Base-by-base conservation (phyloP, 2,329 filamentous ascomycete species). In the Sporothrix pseudoabietina region DNA sequence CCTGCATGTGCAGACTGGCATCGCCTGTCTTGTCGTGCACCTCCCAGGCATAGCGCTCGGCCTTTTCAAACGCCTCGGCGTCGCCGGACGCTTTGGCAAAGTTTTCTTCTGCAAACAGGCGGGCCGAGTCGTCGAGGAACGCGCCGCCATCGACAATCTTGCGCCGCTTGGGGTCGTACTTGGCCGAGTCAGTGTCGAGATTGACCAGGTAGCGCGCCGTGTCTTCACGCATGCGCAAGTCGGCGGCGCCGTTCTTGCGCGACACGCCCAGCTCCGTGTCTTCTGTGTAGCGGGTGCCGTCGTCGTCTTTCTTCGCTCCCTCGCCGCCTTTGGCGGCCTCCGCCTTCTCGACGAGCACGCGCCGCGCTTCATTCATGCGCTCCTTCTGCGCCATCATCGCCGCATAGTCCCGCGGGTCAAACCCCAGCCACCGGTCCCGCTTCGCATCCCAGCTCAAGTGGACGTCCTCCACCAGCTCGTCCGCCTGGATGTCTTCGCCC, bases 351-450 rank as follows among this genome's bases (percentile, higher is more conserved):
- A 81, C 82, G 76, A 86, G 79, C 76, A 84, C 83, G 78, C 87
- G 84, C n/a, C 87, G 83, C 75, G 98, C 84, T 76, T 91, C 89
- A 80, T 98, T 95, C 81, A 98, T 85, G 79, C 95, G 89, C 75
- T 96, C 91, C 81, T 92, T 97, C 78, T 97, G 93, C 69, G 97
- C 90, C 55, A 98, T 90, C n/a, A 98, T 93, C 75, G 89, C 86
- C 74, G 89, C 87, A 80, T 97, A 98, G 81, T 98, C 93, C 76
- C 88, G 89, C 0, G 94, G 85, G 80, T 98, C 94, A 82, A 97
- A 99, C n/a, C 95, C 95, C 80, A 98, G 98, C 95, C 96, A 99
- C 59, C 95, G 89, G 84, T 99, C 96, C 77, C 96, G 88, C 85
- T 99, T 99, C 30, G 96, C 96, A 81, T 99, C 97, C 93, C 95